phyloP scores from a whole-genome alignment of 2,329 filamentous ascomycete species.

The Fusarium torulosum region DNA sequence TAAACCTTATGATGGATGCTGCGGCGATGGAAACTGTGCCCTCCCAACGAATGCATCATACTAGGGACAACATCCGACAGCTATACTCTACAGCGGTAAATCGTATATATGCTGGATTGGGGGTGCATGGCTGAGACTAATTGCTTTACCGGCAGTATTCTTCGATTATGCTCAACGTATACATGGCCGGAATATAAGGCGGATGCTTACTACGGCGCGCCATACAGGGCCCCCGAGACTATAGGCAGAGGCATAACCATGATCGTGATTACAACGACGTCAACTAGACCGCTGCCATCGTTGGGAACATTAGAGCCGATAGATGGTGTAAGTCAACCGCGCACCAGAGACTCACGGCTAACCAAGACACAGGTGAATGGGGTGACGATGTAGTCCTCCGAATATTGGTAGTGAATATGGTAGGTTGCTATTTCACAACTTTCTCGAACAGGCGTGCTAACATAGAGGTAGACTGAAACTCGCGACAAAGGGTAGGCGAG shows the following conservation, averaged over 20 bases:
- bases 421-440: slow-evolving; percentile 1
- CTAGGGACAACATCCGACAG: too few relatives aligned
- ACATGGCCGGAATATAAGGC: too few relatives aligned
- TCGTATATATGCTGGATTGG: too few relatives aligned
- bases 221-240: too few relatives aligned
- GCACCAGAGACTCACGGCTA: too few relatives aligned
- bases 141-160: too few relatives aligned
- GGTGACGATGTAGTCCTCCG: not conserved
- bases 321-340: too few relatives aligned
- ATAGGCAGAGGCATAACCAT: not conserved
- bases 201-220: too few relatives aligned
- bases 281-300: not conserved
- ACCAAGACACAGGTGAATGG: not conserved
- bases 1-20: slow-evolving; percentile 21
- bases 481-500: slow-evolving; percentile 26
- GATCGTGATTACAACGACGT: not conserved
- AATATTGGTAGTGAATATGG: slow-evolving; percentile 24
- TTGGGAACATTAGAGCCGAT: not conserved
- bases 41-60: too few relatives aligned
- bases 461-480: slow-evolving; percentile 5
- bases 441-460: not conserved
- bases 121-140: too few relatives aligned
- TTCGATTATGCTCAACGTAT: too few relatives aligned
- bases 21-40: not conserved
- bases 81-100: too few relatives aligned